These are phyloP conservation scores for Linnemannia exigua DNA, from an alignment of 192 early-diverging fungal species.

Conservation along the genomic window DNA sequence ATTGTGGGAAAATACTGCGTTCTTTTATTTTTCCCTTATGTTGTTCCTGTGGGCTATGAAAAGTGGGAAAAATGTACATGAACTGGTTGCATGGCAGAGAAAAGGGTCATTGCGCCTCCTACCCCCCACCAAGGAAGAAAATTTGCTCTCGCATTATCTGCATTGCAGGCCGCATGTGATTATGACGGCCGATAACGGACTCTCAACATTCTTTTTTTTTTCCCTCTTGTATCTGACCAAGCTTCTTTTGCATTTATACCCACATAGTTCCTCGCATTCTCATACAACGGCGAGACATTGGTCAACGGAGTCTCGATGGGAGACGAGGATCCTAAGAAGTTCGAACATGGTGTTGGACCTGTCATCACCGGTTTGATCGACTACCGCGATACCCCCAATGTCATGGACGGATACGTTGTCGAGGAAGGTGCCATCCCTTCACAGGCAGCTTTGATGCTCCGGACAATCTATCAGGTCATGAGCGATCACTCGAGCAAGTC, in stretches of 20 bases:
- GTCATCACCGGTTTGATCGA: slow-evolving; percentile 63
- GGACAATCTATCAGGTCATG: slow-evolving; percentile 41
- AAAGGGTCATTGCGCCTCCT: slow-evolving; percentile 2
- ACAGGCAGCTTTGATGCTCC: slow-evolving; percentile 28
- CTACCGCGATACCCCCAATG: slow-evolving; percentile 53
- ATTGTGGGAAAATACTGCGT: not conserved
- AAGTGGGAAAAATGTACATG: too few relatives aligned
- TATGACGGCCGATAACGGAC: not conserved
- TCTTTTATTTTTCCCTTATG: not conserved
- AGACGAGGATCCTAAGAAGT: slow-evolving; percentile 38
- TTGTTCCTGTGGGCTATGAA: not conserved
- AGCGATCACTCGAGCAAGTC: slow-evolving; percentile 19
- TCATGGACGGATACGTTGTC: slow-evolving; percentile 61
- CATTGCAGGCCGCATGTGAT: slow-evolving; percentile 3
- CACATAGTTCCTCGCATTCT: slow-evolving; percentile 48
- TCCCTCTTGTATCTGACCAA: not conserved
- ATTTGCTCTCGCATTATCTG: not conserved
- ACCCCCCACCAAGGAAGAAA: not conserved
- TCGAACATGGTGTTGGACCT: slow-evolving; percentile 57
- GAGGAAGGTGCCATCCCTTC: slow-evolving; percentile 60
- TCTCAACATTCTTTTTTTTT: slow-evolving; percentile 8
- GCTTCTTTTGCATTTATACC: not conserved
- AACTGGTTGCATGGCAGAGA: not conserved
- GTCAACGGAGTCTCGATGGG: slow-evolving; percentile 55
- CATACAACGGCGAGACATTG: slow-evolving; percentile 41